Conservation (phyloP, 768 basidiomycete genomes). For the Coprinopsis sp. region DNA sequence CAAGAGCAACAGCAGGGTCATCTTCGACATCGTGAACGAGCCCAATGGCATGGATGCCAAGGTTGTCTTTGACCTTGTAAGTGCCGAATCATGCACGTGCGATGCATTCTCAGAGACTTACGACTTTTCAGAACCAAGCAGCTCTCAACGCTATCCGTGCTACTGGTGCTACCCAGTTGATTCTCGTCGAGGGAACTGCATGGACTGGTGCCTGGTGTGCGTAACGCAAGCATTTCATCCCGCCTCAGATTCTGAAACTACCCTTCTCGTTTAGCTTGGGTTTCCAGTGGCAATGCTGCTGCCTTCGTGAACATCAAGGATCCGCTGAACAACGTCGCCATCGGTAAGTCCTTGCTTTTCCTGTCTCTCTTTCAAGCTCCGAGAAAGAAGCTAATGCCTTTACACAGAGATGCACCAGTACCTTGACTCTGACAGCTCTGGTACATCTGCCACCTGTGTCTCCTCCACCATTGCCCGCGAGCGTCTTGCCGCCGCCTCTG, state of each 20-base stretch:
- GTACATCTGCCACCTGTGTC: conserved; percentile 50
- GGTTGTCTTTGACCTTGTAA: conserved; percentile 46
- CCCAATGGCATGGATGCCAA: conserved; percentile 53
- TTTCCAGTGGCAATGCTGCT: conserved; percentile 49
- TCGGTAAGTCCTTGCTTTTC: conserved; percentile 33
- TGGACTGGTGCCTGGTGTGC: conserved; percentile 63
- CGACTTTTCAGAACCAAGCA: conserved; percentile 46
- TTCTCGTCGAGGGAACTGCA: conserved; percentile 45
- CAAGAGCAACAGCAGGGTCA: conserved; percentile 44
- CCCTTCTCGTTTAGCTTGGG: conserved; percentile 38
- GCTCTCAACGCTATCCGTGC: conserved; percentile 62
- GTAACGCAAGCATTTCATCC: conserved; percentile 35
- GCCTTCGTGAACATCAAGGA: conserved; percentile 51
- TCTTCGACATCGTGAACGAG: conserved; percentile 56
- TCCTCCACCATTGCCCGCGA: conserved; percentile 56
- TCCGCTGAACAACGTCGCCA: conserved; percentile 58
- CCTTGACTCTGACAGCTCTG: conserved; percentile 61
- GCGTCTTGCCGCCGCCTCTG: conserved; percentile 50
- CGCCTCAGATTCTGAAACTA: neutral
- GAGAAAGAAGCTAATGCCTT: too few relatives aligned
- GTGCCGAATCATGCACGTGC: conserved; percentile 4
- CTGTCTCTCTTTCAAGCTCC: neutral
- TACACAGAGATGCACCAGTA: conserved; percentile 70
- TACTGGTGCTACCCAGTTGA: conserved; percentile 56
- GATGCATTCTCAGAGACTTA: neutral